Base-by-base conservation (phyloP, 176 grass and related monocot species). In the Triticum dicoccoides region DNA sequence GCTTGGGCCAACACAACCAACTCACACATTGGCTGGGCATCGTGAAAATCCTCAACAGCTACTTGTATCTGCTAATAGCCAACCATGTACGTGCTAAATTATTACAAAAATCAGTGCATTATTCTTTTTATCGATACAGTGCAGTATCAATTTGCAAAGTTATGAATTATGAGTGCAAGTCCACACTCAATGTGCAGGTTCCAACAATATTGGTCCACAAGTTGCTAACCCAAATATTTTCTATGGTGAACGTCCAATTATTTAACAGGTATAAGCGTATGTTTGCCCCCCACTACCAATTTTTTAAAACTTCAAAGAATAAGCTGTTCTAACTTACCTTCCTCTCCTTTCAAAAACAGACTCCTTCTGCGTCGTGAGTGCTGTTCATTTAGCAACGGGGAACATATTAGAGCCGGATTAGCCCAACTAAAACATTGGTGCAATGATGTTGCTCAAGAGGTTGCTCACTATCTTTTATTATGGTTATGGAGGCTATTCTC, bases 321-420 rank as follows among this genome's bases (percentile, higher is more conserved):
- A 56, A 32, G 52, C 34, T 84, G 3, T 81, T 61, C 3, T 90
- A 45, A 74, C 8, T 66, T 76, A 15, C 32, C 61, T 77, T 38
- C 47, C 23, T 49, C 71, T 51, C n/a, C 11, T 75, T 74, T 67
- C 62, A 68, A 70, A 85, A 86, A 54, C 75, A 98, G 93, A 30
- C 90, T 98, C 30, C 87, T 95, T 25, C 86, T 98, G 71, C 88
- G 91, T 24, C 91, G 95, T 52, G 95, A 98, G 69, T 93, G 88
- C 8, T 98, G 93, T 93, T 98, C 95, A 64, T 93, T 91, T 65
- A 98, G 91, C 76, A 98, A 98, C 11, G 93, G 93, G 21, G 92
- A 98, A 77, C 95, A 95, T 81, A 83, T 98, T 51, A 93, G 91
- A 84, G 84, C 93, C 42, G 93, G 91, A 84, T 85, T 98, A 70